phyloP scores from a whole-genome alignment of 2,329 filamentous ascomycete species.

The Trichoderma oligosporum region DNA sequence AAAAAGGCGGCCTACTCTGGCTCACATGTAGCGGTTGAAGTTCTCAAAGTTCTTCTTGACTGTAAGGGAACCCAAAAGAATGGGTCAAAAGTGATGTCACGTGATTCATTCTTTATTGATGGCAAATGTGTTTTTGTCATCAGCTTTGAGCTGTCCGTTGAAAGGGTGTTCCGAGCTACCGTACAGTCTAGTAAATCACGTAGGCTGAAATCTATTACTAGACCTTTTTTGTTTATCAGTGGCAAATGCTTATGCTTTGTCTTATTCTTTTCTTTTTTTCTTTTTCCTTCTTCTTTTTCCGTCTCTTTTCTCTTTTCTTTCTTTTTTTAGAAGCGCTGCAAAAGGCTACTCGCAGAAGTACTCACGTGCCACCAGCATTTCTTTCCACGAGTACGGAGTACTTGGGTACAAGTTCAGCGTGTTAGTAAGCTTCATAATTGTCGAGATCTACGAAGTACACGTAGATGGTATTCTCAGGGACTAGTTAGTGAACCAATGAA shows the following conservation, averaged over 20 bases:
- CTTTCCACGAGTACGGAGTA: neutral
- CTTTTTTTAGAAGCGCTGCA: neutral
- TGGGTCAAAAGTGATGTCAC: conserved; percentile 29
- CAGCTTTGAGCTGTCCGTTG: neutral
- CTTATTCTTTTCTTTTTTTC: neutral
- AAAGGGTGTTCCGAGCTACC: too few species aligned
- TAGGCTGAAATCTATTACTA: neutral
- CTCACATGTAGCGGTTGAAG: conserved; percentile 16
- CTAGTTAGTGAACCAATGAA: too few species aligned
- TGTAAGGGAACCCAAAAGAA: conserved; percentile 28
- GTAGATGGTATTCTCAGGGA: too few species aligned
- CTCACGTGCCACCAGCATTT: neutral
- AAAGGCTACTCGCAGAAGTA: too few species aligned
- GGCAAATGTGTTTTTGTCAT: conserved; percentile 14
- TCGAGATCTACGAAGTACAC: neutral
- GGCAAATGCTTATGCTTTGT: neutral
- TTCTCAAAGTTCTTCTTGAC: conserved; percentile 26
- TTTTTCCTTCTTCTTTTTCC: neutral
- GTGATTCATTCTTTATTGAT: conserved; percentile 23
- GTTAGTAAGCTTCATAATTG: neutral
- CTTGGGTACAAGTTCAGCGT: too few species aligned
- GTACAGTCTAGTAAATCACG: neutral
- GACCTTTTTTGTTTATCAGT: neutral
- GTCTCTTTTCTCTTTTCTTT: neutral
- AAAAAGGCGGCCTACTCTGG: conserved; percentile 4